Conservation (phyloP, 2,329 filamentous ascomycete genomes). For the Xylaria digitata region DNA sequence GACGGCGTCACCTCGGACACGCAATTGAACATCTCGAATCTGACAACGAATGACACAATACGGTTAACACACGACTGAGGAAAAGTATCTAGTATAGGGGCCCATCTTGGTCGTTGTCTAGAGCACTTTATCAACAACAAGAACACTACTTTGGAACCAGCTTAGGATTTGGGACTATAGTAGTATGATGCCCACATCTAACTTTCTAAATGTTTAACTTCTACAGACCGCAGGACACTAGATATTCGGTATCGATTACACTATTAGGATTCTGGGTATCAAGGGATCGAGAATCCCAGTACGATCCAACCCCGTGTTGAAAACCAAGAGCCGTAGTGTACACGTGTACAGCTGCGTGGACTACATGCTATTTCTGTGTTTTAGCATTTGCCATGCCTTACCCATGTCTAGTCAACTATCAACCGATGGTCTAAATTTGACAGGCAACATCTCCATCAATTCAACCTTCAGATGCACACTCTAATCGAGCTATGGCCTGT, state of each 20-base stretch:
- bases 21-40: neutral
- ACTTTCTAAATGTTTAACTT: neutral
- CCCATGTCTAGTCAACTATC: neutral
- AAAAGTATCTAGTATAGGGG: neutral
- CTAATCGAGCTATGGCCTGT: neutral
- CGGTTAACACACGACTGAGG: neutral
- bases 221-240: too few relatives aligned
- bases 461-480: neutral
- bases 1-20: conserved; percentile 1
- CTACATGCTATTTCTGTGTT: too few relatives aligned
- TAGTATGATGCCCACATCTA: neutral
- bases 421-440: neutral
- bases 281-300: neutral
- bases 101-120: neutral
- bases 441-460: neutral
- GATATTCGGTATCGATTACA: neutral
- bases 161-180: conserved; percentile 2
- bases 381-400: neutral
- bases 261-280: neutral
- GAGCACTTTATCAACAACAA: neutral
- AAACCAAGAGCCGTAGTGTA: neutral
- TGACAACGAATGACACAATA: neutral
- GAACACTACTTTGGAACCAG: neutral
- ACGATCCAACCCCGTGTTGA: neutral
- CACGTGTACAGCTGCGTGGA: neutral